Conservation (phyloP, 176 grass and related monocot species). For the Eleusine coracana region DNA sequence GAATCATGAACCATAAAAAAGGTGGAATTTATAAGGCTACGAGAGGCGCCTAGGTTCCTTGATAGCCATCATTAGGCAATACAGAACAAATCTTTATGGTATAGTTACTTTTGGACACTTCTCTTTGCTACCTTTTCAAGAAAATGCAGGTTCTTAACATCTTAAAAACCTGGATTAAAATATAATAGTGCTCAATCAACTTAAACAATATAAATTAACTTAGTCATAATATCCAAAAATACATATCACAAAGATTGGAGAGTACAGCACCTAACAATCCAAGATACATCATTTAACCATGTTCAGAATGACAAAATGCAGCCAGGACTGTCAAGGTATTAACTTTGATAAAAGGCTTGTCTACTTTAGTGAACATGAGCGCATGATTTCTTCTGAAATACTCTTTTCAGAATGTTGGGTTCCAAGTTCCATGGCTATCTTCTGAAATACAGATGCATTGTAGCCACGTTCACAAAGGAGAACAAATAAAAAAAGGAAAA, state of each 20-base stretch:
- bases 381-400: background rate
- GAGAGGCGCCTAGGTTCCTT: background rate
- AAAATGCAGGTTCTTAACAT: background rate
- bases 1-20: background rate
- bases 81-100: background rate
- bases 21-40: background rate
- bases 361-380: background rate
- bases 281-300: slow-evolving; percentile 13
- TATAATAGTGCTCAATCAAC: background rate
- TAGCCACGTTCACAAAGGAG: background rate
- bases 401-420: background rate
- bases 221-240: background rate
- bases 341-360: background rate
- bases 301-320: background rate
- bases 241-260: background rate
- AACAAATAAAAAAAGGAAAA: background rate
- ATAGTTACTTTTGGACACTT: background rate
- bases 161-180: background rate
- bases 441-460: background rate
- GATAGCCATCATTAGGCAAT: background rate
- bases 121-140: background rate
- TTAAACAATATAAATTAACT: background rate
- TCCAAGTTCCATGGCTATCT: background rate
- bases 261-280: background rate
- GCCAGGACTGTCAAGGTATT: background rate